These are phyloP conservation scores for Rhizopogon vesiculosus DNA, from an alignment of 768 basidiomycete species.

Conservation along the genomic window DNA sequence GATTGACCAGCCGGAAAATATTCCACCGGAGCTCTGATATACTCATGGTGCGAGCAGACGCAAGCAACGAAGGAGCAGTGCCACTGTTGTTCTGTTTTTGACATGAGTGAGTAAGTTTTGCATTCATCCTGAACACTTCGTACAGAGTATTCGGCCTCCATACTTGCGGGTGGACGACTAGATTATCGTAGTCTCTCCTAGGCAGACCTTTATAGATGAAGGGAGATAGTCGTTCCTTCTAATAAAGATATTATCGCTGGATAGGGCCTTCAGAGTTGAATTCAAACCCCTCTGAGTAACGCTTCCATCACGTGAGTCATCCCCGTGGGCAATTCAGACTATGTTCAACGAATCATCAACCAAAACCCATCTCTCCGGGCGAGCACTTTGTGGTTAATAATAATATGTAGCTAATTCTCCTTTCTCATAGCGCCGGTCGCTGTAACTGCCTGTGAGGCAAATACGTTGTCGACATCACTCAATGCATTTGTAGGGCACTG, in stretches of 20 bases:
- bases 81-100: neutral
- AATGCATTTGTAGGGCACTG: conserved; percentile 47
- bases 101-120: neutral
- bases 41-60: neutral
- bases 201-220: no score
- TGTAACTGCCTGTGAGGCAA: conserved; percentile 62
- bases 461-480: conserved; percentile 58
- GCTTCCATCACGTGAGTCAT: neutral
- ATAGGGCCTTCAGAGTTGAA: neutral
- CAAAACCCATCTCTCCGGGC: conserved; percentile 4
- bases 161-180: no score
- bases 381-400: neutral
- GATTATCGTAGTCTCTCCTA: neutral
- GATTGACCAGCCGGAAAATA: neutral
- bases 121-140: neutral
- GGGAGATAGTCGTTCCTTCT: conserved; percentile 20
- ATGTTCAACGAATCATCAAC: neutral
- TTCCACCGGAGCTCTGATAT: neutral
- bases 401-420: conserved; percentile 17
- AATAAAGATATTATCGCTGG: no score
- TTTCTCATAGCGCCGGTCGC: conserved; percentile 29
- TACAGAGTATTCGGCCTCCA: neutral
- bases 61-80: neutral
- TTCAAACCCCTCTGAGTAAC: neutral
- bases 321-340: neutral